Base-by-base conservation (phyloP, 176 grass and related monocot species). In the Otatea glauca region DNA sequence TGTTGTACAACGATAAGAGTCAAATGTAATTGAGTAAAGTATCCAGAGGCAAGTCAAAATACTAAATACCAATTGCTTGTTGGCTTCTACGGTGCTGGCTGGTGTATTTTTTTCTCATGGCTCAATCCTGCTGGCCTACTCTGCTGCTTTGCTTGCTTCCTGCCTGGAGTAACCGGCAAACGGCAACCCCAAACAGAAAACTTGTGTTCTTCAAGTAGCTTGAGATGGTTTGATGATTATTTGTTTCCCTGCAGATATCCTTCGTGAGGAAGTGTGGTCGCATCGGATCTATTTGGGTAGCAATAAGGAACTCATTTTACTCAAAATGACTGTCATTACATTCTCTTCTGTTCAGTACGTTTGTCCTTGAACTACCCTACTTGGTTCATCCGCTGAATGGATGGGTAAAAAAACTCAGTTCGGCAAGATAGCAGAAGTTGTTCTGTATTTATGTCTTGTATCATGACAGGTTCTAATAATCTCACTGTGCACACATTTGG, bases 401-500 rank as follows among this genome's bases (percentile, higher is more conserved):
- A 65, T 51, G 20, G 29, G 51, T 84, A 62, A 43, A 43, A 60
- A 65, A 39, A 13, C 72, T 68, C 21, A 9, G 15, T 72, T 66
- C 20, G 32, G 3, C 38, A 73, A 83, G 65, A 23, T 78, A 56
- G 5, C 43, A 48, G 6, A 86, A 48, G 7, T 4, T 76, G 24
- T 4, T 55, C 4, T 86, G 55, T 77, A 47, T 50, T 74, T 78
- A 5, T 7, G 58, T 58, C 72, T 48, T 82, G 83, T 72, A 65
- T 18, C 21, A 58, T 58, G 73, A 58, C 65, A 67, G 7, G 20
- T 78, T 86, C 32, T 24, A 83, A 78, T 90, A 90, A 86, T 78
- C 49, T 54, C 29, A 65, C 65, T 11, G 68, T 8, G 16, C 39
- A 51, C 41, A n/a, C 34, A 42, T 47, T 81, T 86, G 48, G 56